Evolutionary conservation across 2,329 filamentous ascomycete genomes (phyloP).

Genomic region (Fusarium metavorans): DNA sequence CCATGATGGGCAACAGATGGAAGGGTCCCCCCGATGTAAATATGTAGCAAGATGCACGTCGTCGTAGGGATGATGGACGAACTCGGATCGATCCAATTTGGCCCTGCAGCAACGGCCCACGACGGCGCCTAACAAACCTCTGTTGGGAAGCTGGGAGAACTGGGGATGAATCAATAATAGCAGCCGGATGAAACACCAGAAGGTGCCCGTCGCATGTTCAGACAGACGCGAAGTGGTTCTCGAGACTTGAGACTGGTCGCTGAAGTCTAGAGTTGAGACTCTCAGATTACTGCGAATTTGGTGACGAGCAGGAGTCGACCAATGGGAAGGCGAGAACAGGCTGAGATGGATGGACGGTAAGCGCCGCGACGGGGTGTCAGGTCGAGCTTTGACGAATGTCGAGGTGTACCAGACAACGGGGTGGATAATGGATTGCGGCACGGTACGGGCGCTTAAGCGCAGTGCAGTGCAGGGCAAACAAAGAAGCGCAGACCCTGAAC

Average conservation of each 20-base stretch:
- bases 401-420: slow-evolving; percentile 24
- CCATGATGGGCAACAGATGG: slow-evolving; percentile 55
- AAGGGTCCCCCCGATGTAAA: slow-evolving; percentile 35
- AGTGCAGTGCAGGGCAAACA: slow-evolving; percentile 20
- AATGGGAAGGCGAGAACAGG: slow-evolving; percentile 30
- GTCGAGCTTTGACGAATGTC: slow-evolving; percentile 33
- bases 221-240: slow-evolving; percentile 36
- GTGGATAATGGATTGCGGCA: slow-evolving; percentile 38
- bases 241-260: slow-evolving; percentile 25
- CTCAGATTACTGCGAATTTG: slow-evolving; percentile 33
- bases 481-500: background rate
- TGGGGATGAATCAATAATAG: slow-evolving; percentile 35
- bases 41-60: slow-evolving; percentile 39
- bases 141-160: slow-evolving; percentile 21
- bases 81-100: slow-evolving; percentile 23
- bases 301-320: slow-evolving; percentile 18
- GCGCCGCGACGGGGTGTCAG: slow-evolving; percentile 36
- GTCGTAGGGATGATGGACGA: slow-evolving; percentile 23
- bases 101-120: slow-evolving; percentile 37
- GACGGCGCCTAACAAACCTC: slow-evolving; percentile 39
- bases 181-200: slow-evolving; percentile 42
- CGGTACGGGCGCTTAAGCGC: slow-evolving; percentile 37
- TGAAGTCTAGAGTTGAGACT: slow-evolving; percentile 32
- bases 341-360: slow-evolving; percentile 32
- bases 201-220: slow-evolving; percentile 41